phyloP scores from a whole-genome alignment of 257 asterid species.

The Solanum verrucosum region DNA sequence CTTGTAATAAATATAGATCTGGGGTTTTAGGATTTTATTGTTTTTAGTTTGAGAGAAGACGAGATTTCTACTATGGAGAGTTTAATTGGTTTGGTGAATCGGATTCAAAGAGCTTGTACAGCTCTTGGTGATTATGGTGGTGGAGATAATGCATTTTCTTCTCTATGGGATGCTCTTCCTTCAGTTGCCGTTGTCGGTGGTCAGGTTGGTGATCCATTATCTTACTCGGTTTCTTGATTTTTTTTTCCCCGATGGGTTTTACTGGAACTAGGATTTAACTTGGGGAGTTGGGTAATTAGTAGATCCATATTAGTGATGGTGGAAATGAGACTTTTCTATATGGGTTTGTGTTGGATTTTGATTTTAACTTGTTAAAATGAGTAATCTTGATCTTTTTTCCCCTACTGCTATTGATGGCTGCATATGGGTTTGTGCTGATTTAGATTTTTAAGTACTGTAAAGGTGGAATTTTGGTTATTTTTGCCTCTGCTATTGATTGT shows the following conservation, averaged over 20 bases:
- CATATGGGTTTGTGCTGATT: background rate
- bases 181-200: slow-evolving; percentile 98
- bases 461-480: background rate
- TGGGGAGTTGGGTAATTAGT: background rate
- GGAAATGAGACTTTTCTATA: background rate
- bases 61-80: slow-evolving; percentile 63
- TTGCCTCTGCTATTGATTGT: background rate
- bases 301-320: background rate
- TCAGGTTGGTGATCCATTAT: slow-evolving; percentile 33
- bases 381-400: background rate
- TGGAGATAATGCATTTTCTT: slow-evolving; percentile 67
- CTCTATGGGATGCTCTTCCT: slow-evolving; percentile 96
- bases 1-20: background rate
- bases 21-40: background rate
- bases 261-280: background rate
- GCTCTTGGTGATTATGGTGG: slow-evolving; percentile 89
- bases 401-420: background rate
- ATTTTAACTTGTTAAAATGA: background rate
- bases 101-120: slow-evolving; percentile 91
- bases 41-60: background rate
- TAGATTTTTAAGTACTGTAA: background rate
- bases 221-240: background rate
- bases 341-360: background rate
- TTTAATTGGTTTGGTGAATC: slow-evolving; percentile 82
- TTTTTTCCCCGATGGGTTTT: background rate